Percentiles rank a stretch among this genome's conserved stretches.
These are phyloP conservation scores for Flaveria brownii DNA, from an alignment of 129 eudicot genomes.

Conservation along the genomic window DNA sequence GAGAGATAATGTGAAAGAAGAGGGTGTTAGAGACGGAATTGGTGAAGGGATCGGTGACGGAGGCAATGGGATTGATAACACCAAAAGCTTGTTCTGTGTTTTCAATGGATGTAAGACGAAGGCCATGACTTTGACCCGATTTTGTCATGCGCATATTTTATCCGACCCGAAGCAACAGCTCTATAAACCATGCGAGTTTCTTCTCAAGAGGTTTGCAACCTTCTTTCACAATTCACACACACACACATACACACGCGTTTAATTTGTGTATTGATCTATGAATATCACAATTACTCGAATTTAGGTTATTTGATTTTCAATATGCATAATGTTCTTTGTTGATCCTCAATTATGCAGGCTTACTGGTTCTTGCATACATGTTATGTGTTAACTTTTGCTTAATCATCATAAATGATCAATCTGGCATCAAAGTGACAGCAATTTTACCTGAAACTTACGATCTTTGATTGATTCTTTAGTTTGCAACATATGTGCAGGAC, in stretches of 20 bases:
- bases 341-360: not conserved
- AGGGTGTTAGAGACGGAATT: constrained; percentile 1
- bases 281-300: not conserved
- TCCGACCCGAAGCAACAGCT: constrained; percentile 56
- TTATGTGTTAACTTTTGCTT: not conserved
- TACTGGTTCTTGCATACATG: not conserved
- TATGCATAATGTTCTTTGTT: not conserved
- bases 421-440: not conserved
- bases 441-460: not conserved
- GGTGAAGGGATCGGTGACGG: constrained; percentile 25
- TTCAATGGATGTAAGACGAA: constrained; percentile 42
- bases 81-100: constrained; percentile 30
- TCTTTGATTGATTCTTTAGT: not conserved
- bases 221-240: not conserved
- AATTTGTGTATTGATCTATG: not conserved
- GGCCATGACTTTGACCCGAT: constrained; percentile 57
- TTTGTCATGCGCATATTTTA: constrained; percentile 50
- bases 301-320: constrained; percentile 1
- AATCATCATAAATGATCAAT: not conserved
- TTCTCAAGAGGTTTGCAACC: constrained; percentile 38
- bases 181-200: constrained; percentile 51
- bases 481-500: constrained; percentile 2
- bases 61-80: constrained; percentile 18
- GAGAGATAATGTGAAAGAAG: constrained; percentile 11
- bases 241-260: not conserved